A percentile compares a stretch with the other conserved stretches of the same genome.
These are phyloP conservation scores for Elsinoe ampelina DNA, from an alignment of 2,329 filamentous ascomycete species.

Conservation along the genomic window DNA sequence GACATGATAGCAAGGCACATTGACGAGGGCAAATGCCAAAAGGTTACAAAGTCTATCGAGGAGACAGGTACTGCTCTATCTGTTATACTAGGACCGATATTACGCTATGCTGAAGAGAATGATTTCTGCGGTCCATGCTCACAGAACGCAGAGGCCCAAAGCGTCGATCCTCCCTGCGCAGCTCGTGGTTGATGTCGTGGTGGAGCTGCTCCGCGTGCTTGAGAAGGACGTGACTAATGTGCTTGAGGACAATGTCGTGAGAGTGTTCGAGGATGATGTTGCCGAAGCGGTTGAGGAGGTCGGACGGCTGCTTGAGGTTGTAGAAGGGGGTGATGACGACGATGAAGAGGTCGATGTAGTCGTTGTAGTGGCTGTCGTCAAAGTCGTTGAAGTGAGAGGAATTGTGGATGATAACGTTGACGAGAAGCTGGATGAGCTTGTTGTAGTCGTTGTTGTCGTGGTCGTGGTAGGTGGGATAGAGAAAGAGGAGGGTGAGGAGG, in stretches of 20 bases:
- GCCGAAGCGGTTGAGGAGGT: neutral
- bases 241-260: neutral
- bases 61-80: neutral
- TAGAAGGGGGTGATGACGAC: conserved; percentile 8
- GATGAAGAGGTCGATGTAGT: neutral
- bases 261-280: neutral
- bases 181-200: conserved; percentile 17
- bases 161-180: neutral
- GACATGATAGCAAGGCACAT: neutral
- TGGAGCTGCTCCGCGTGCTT: conserved; percentile 22
- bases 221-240: neutral
- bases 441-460: no score
- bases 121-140: neutral
- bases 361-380: neutral
- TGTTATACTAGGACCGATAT: neutral
- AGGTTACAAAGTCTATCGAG: no score
- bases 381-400: neutral
- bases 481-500: no score
- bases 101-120: neutral
- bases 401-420: no score
- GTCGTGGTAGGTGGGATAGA: no score
- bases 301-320: neutral
- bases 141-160: neutral
- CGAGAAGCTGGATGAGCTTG: no score
- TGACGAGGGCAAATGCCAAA: no score